Evolutionary conservation across 2,329 filamentous ascomycete genomes (phyloP).

Genomic region (Aspergillus carbonarius): DNA sequence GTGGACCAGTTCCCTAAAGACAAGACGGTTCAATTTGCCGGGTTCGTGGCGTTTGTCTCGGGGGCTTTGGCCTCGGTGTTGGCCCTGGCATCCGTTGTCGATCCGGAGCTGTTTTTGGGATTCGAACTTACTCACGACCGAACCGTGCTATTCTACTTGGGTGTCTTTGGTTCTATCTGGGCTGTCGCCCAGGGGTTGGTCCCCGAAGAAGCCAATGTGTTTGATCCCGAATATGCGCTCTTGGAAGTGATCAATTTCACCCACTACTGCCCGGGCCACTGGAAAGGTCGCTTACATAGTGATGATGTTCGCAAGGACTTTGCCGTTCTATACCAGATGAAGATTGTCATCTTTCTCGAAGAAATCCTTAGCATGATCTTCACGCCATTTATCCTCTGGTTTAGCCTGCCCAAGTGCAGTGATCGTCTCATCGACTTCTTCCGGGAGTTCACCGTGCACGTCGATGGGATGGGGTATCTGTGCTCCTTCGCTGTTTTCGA

Average conservation of each 20-base stretch:
- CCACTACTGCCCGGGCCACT: constrained; percentile 85
- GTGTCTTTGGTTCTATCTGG: constrained; percentile 79
- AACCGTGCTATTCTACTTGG: constrained; percentile 87
- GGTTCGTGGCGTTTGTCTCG: constrained; percentile 82
- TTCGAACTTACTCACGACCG: constrained; percentile 90
- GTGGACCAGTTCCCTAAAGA: constrained; percentile 95
- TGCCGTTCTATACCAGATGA: constrained; percentile 84
- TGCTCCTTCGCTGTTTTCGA: constrained; percentile 98
- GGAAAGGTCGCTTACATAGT: constrained; percentile 86
- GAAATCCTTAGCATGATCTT: constrained; percentile 91
- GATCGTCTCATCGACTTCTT: constrained; percentile 97
- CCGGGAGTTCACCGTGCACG: constrained; percentile 93
- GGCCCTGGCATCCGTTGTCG: constrained; percentile 77
- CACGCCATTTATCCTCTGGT: constrained; percentile 84
- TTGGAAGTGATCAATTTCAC: constrained; percentile 88
- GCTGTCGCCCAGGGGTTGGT: constrained; percentile 78
- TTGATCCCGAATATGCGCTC: constrained; percentile 88
- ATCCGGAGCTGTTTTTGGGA: constrained; percentile 83
- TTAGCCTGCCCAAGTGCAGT: constrained; percentile 81
- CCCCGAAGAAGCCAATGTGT: constrained; percentile 83
- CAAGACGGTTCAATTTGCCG: constrained; percentile 80
- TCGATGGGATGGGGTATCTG: constrained; percentile 92
- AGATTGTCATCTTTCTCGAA: constrained; percentile 86
- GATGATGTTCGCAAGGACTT: constrained; percentile 93
- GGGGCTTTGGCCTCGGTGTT: constrained; percentile 85